Evolutionary conservation across 352 stramenopile species (phyloP).

Genomic region (Peronosclerospora sorghi): DNA sequence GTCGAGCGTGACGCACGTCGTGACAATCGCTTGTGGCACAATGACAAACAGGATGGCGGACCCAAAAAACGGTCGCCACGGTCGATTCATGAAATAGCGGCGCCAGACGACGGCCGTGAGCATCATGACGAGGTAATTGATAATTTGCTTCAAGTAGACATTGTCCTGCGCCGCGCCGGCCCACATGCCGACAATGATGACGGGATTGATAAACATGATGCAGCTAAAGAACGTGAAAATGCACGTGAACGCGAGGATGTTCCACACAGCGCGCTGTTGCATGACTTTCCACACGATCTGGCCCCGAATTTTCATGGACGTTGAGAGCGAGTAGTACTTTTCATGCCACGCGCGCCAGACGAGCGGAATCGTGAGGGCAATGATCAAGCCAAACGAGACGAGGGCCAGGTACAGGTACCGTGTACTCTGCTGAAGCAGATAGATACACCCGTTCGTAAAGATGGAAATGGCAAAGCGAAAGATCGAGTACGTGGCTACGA

Average conservation of each 20-base stretch:
- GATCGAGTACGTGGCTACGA: conserved; percentile 50
- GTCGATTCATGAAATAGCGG: conserved; percentile 29
- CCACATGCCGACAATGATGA: conserved; percentile 18
- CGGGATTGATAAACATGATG: conserved; percentile 22
- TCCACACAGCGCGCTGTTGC: conserved; percentile 66
- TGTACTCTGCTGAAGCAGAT: conserved; percentile 38
- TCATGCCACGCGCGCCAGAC: conserved; percentile 52
- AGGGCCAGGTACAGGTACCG: conserved; percentile 22
- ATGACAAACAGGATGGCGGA: conserved; percentile 14
- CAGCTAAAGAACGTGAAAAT: conserved; percentile 28
- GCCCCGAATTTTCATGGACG: conserved; percentile 43
- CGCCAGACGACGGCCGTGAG: conserved; percentile 25
- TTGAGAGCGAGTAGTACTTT: conserved; percentile 50
- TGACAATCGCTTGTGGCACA: conserved; percentile 11
- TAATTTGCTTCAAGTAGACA: conserved; percentile 8
- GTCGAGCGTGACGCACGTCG: conserved; percentile 13
- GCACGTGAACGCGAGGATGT: conserved; percentile 45
- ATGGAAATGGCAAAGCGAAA: conserved; percentile 49
- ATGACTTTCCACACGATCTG: conserved; percentile 70
- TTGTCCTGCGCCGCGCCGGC: conserved; percentile 16
- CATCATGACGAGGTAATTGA: conserved; percentile 15
- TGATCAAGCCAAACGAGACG: conserved; percentile 32
- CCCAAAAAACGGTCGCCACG: conserved; percentile 25
- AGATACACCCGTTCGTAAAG: conserved; percentile 37
- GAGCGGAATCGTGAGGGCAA: conserved; percentile 45